Evolutionary conservation across 129 eudicot species (phyloP).

Genomic region (Arctium lappa): DNA sequence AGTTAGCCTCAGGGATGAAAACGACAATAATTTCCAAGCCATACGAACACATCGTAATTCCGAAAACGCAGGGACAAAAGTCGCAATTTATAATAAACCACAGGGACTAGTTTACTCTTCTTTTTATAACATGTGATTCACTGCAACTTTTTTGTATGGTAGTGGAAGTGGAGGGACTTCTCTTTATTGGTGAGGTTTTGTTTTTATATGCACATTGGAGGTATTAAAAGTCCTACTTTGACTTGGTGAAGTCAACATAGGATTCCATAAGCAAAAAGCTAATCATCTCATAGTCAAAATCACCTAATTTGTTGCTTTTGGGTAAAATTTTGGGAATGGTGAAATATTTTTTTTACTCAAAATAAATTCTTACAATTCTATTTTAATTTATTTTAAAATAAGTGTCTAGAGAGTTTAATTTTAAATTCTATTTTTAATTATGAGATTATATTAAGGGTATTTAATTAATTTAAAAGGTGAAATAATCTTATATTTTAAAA

Average conservation of each 20-base stretch:
- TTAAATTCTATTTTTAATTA: too few species aligned
- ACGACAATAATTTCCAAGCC: too few species aligned
- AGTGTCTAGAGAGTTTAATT: too few species aligned
- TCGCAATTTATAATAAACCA: too few species aligned
- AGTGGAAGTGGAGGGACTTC: background rate
- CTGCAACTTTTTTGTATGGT: constrained; percentile 8
- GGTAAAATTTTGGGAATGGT: background rate
- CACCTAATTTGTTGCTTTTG: constrained; percentile 2
- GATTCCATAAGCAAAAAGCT: constrained; percentile 11
- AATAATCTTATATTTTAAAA: too few species aligned
- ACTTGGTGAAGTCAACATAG: constrained; percentile 25
- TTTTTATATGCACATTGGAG: background rate
- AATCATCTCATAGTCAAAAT: constrained; percentile 14
- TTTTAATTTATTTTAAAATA: too few species aligned
- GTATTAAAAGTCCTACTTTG: constrained; percentile 14
- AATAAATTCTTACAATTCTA: background rate
- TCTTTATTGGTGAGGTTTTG: constrained; percentile 23
- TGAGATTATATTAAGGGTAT: too few species aligned
- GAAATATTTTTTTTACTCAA: background rate
- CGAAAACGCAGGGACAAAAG: too few species aligned
- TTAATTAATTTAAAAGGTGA: too few species aligned
- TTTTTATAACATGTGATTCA: background rate
- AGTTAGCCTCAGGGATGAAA: too few species aligned
- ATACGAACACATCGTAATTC: too few species aligned
- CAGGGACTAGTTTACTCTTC: too few species aligned